Base-by-base conservation (phyloP, 768 basidiomycete genomes). In the Naganishia randhawae region DNA sequence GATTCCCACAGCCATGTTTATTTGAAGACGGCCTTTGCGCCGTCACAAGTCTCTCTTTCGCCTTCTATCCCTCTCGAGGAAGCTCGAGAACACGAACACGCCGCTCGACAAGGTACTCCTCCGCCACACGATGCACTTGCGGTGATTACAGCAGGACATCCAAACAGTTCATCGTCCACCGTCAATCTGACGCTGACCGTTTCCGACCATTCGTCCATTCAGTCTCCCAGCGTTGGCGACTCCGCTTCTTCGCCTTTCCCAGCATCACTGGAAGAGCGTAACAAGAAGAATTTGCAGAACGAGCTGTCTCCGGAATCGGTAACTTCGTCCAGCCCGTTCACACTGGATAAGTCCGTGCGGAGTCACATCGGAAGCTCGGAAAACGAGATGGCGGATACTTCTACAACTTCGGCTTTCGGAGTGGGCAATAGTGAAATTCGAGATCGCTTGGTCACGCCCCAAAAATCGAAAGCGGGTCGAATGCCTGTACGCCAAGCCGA, bases 141-240 rank as follows among this genome's bases (percentile, higher is more conserved):
- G 1, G 57, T 61, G 33, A 61, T 61, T 13, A 41, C 57, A 2
- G 57, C 57, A 9, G 57, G 39, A 25, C 57, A 61, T 42, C 57
- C 57, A 22, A 61, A 61, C 25, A 37, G 41, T 25, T 61, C 57
- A 10, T 48, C 29, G 1, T 64, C 63, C 2, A 64, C 50, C 14
- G 50, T 64, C 45, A 51, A 64, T 17, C 32, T 64, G 63, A 50
- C 63, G 4, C 19, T 64, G 29, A 64, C 63, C 3, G 27, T 50
- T 27, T 64, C 63, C 29, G 63, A 64, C 17, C 31, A 22, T 22
- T 64, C 63, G 0, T 48, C 50, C 13, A 48, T 31, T 9, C 29
- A 33, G 16, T 27, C 45, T 27, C 31, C 32, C n/a, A 35, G n/a
- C 19, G 32, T 29, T 2, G 63, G 10, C 2, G 25, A 63, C 5